Evolutionary conservation across 768 basidiomycete genomes (phyloP), one percentile per base, ranked within the genome.

Genomic region (Gloeophyllum trabeum): DNA sequence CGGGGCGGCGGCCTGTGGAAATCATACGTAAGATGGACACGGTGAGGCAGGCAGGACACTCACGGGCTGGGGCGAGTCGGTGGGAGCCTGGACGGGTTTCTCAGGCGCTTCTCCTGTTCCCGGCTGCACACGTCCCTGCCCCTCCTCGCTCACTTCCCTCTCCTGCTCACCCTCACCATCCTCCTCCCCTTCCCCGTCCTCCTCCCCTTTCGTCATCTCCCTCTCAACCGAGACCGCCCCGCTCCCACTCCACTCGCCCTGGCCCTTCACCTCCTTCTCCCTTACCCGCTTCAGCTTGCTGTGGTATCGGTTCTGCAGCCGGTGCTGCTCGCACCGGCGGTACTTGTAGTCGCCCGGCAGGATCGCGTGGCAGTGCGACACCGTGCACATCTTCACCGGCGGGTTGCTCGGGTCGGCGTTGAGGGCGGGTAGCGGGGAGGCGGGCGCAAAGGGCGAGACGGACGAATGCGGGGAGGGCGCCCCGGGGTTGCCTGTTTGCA

Each of bases 291-390:
- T 74, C 37, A 75, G 60, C 45, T 66, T 62, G 48, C 68, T 70
- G 46, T 75, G 72, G 43, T 68, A 63, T 35, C 73, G 61, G 44
- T 75, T 75, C 54, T 75, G 75, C n/a, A 70, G 46, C 2, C 73
- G 64, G 43, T 76, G 75, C 44, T 68, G 64, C 46, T 75, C 75
- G 54, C 75, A 76, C 24, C 72, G 69, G 42, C 73, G 70, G 54
- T 58, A 76, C 10, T 60, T 57, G 52, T 75, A 73, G 20, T 59
- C 54, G 0, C 62, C 63, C 0, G 70, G 68, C 2, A 76, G 63
- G 35, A 74, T 57, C 39, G 63, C 64, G 52, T 71, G 71, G 42
- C 75, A 76, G 49, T 75, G 75, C 21, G 71, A 73, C 18, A 76
- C 72, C 4, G 70, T 75, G 48, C 73, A 75, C 67, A 75, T 71